A percentile compares a stretch with the other conserved stretches of the same genome.
phyloP scores from a whole-genome alignment of 2,329 filamentous ascomycete species.

The Talaromyces marneffei region DNA sequence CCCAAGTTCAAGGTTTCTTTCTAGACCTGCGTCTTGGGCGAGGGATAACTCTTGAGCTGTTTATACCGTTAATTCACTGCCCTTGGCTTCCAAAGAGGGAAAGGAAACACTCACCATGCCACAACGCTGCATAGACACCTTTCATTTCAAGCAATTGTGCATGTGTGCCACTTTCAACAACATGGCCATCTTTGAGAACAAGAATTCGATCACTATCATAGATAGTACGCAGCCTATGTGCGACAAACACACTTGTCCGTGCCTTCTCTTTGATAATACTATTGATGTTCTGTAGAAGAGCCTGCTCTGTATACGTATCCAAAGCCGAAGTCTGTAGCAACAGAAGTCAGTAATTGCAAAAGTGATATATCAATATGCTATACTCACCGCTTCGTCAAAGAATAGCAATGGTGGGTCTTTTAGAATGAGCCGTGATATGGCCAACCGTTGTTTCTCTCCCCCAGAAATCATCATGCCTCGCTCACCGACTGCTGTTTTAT shows the following conservation, averaged over 20 bases:
- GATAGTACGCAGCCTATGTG: constrained; percentile 86
- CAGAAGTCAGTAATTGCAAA: neutral
- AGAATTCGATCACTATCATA: constrained; percentile 92
- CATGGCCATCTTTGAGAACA: constrained; percentile 73
- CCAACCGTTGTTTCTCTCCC: constrained; percentile 87
- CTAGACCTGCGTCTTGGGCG: constrained; percentile 34
- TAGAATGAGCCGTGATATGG: constrained; percentile 73
- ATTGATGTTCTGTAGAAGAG: constrained; percentile 86
- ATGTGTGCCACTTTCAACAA: constrained; percentile 88
- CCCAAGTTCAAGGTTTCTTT: constrained; percentile 37
- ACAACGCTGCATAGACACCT: constrained; percentile 78
- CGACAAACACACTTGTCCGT: constrained; percentile 90
- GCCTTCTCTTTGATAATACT: constrained; percentile 81
- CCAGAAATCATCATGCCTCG: constrained; percentile 95
- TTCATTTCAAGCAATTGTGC: constrained; percentile 67
- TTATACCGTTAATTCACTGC: constrained; percentile 2
- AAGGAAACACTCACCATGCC: constrained; percentile 62
- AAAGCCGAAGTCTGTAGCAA: constrained; percentile 65
- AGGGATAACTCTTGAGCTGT: constrained; percentile 58
- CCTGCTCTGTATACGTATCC: constrained; percentile 90
- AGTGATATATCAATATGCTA: neutral
- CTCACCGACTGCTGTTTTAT: constrained; percentile 86
- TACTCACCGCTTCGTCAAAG: constrained; percentile 77
- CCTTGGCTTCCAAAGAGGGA: neutral
- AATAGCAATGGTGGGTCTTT: constrained; percentile 88